Percentiles rank a stretch among this genome's conserved stretches.
phyloP scores from a whole-genome alignment of 352 stramenopile genomes.

The Globisporangium nagaii region DNA sequence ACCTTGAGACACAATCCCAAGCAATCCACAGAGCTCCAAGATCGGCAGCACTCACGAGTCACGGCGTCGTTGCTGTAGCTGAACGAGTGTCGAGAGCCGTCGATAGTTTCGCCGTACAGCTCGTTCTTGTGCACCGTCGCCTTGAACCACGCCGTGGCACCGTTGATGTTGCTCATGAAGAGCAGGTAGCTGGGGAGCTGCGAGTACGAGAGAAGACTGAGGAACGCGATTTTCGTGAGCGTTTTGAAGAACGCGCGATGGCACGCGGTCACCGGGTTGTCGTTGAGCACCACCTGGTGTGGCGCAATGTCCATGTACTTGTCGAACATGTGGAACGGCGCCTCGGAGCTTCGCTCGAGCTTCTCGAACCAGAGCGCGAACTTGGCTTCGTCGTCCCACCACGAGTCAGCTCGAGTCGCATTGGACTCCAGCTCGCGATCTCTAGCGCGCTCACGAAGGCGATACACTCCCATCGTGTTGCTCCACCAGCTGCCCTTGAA shows the following conservation, averaged over 20 bases:
- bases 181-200: conserved; percentile 20
- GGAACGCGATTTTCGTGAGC: conserved; percentile 23
- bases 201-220: conserved; percentile 18
- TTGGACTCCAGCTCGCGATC: background rate
- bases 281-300: conserved; percentile 15
- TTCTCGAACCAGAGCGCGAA: conserved; percentile 24
- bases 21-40: background rate
- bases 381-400: conserved; percentile 28
- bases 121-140: conserved; percentile 11
- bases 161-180: conserved; percentile 32
- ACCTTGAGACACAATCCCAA: background rate
- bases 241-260: conserved; percentile 36
- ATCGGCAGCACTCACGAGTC: conserved; percentile 9
- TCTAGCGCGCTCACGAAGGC: conserved; percentile 18
- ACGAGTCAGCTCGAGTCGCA: conserved; percentile 7
- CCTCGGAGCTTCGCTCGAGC: conserved; percentile 16
- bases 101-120: conserved; percentile 21
- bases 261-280: conserved; percentile 21
- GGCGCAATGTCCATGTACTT: conserved; percentile 23
- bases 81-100: conserved; percentile 15
- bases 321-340: conserved; percentile 17
- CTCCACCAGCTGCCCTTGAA: conserved; percentile 27
- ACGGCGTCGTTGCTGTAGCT: conserved; percentile 11
- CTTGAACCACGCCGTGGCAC: conserved; percentile 22
- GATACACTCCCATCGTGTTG: conserved; percentile 30